These are phyloP conservation scores for Zizania palustris DNA, from an alignment of 202 grass and related monocot genomes.

Conservation along the genomic window DNA sequence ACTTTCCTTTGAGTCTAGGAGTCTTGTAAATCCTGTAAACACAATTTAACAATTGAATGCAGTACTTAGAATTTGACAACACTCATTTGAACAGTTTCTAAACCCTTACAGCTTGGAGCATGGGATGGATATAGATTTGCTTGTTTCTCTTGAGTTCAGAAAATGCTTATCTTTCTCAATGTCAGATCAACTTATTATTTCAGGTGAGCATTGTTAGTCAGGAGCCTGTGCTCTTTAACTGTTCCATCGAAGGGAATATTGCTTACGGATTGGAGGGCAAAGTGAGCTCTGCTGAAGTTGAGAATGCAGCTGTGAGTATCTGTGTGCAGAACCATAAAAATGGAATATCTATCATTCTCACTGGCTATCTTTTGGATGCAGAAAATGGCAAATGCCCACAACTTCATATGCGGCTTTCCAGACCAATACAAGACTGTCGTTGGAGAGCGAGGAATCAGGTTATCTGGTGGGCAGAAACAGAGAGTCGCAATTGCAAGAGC, in stretches of 20 bases:
- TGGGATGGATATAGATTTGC: slow-evolving; percentile 16
- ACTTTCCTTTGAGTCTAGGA: background rate
- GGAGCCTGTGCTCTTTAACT: slow-evolving; percentile 94
- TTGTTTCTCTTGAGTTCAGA: slow-evolving; percentile 16
- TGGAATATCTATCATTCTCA: slow-evolving; percentile 21
- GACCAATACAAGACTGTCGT: slow-evolving; percentile 90
- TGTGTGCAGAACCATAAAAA: slow-evolving; percentile 25
- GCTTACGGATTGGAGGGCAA: slow-evolving; percentile 80
- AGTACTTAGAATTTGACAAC: background rate
- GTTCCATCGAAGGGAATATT: slow-evolving; percentile 95
- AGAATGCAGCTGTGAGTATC: slow-evolving; percentile 84
- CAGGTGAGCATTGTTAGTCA: slow-evolving; percentile 99
- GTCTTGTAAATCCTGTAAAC: background rate
- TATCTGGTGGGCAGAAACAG: slow-evolving; percentile 95
- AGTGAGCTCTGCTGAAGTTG: slow-evolving; percentile 57
- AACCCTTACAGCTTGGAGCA: slow-evolving; percentile 4
- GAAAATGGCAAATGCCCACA: slow-evolving; percentile 98
- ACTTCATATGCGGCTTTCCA: slow-evolving; percentile 82
- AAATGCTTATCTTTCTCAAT: slow-evolving; percentile 31
- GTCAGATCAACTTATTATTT: slow-evolving; percentile 47
- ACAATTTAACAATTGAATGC: background rate
- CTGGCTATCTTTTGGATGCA: slow-evolving; percentile 37
- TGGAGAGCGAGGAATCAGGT: slow-evolving; percentile 85
- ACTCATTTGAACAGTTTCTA: slow-evolving; percentile 13
- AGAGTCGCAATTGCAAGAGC: slow-evolving; percentile 97